Conservation (phyloP, 768 basidiomycete species). For the Phallus indusiatus region DNA sequence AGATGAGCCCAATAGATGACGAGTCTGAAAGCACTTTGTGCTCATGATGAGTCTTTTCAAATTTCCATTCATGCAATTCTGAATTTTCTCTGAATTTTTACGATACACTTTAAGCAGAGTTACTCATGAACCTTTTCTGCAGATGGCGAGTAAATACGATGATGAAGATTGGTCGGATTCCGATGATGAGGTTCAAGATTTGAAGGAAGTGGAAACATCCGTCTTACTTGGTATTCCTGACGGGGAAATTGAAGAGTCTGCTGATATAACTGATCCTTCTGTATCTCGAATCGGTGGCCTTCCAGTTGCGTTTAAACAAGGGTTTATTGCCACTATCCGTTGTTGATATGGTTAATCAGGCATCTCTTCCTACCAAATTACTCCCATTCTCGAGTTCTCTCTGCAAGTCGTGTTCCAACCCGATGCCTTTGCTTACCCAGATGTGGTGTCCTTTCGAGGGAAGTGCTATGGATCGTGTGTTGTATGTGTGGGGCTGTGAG, state of each 20-base stretch:
- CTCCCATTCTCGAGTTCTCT: conserved; percentile 53
- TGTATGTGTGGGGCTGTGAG: conserved; percentile 83
- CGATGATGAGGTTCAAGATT: conserved; percentile 40
- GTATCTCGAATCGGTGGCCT: conserved; percentile 86
- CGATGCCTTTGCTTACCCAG: conserved; percentile 78
- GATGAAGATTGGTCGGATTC: conserved; percentile 77
- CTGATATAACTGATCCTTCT: conserved; percentile 63
- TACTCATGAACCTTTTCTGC: conserved; percentile 5
- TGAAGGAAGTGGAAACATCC: conserved; percentile 46
- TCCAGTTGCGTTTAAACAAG: conserved; percentile 50
- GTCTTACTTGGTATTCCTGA: conserved; percentile 78
- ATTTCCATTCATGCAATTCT: conserved; percentile 95
- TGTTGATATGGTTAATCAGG: conserved; percentile 35
- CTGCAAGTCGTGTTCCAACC: conserved; percentile 61
- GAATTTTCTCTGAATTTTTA: conserved; percentile 31
- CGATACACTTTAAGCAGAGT: conserved; percentile 10
- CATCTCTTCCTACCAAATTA: conserved; percentile 56
- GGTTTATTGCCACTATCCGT: not conserved
- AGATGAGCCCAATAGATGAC: conserved; percentile 56
- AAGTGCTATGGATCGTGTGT: conserved; percentile 73
- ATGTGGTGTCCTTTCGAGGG: conserved; percentile 87
- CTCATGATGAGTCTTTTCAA: conserved; percentile 52
- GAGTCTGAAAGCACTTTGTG: conserved; percentile 58
- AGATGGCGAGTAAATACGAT: conserved; percentile 28
- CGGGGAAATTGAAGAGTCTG: conserved; percentile 45